A percentile compares a stretch with the other conserved stretches of the same genome.
phyloP scores from a whole-genome alignment of 208 protist species.

The Entamoeba invadens region DNA sequence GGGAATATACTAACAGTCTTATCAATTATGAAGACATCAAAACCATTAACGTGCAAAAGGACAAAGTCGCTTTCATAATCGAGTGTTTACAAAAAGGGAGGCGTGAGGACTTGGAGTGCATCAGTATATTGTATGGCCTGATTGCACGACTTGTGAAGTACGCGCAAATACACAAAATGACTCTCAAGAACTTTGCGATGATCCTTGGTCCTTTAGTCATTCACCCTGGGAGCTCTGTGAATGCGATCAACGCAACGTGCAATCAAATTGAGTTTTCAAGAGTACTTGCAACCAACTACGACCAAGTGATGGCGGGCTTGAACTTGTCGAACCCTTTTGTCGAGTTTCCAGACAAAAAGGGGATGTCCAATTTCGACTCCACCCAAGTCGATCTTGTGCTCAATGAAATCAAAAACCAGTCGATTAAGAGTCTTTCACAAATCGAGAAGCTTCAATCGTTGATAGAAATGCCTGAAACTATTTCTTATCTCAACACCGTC shows the following conservation, averaged over 20 bases:
- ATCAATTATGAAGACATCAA: neutral
- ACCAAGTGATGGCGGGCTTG: neutral
- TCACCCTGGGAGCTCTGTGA: neutral
- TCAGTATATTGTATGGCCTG: neutral
- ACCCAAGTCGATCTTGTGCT: neutral
- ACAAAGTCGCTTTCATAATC: neutral
- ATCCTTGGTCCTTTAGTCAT: neutral
- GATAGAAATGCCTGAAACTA: neutral
- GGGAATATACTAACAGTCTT: neutral
- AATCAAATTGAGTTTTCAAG: neutral
- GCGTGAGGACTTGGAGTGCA: neutral
- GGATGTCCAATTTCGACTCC: neutral
- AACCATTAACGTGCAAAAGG: neutral
- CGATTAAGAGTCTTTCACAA: neutral
- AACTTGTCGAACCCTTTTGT: neutral
- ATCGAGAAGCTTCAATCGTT: neutral
- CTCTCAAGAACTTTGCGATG: neutral
- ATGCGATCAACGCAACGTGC: neutral
- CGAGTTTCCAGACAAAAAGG: neutral
- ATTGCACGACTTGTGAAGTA: neutral
- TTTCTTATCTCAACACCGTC: neutral
- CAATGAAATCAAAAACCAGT: neutral
- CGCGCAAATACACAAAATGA: neutral
- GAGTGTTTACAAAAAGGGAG: neutral
- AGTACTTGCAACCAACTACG: neutral